Evolutionary conservation across 2,329 filamentous ascomycete species (phyloP).

Genomic region (Fusarium graminum): DNA sequence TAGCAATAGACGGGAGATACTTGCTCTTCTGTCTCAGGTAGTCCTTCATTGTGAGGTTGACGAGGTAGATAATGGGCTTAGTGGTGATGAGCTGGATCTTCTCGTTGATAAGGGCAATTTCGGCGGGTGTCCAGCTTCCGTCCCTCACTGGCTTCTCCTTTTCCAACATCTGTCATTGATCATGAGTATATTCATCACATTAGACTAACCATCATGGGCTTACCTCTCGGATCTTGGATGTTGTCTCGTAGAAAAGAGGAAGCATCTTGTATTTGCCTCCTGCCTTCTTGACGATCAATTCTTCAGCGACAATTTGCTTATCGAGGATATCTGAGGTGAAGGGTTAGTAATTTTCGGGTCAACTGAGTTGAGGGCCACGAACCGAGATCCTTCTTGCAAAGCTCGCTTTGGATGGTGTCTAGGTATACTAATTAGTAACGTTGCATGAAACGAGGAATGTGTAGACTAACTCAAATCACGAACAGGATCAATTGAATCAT

Average conservation of each 20-base stretch:
- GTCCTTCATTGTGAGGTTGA: conserved; percentile 62
- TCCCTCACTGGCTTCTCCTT: conserved; percentile 58
- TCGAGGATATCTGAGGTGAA: conserved; percentile 53
- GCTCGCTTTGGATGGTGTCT: conserved; percentile 49
- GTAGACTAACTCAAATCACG: conserved; percentile 56
- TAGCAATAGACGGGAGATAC: conserved; percentile 59
- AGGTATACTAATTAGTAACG: not conserved
- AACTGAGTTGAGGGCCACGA: not conserved
- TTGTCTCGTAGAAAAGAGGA: conserved; percentile 59
- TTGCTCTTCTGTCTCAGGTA: conserved; percentile 62
- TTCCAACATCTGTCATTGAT: conserved; percentile 52
- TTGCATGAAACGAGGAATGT: not conserved
- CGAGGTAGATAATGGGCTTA: conserved; percentile 60
- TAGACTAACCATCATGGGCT: not conserved
- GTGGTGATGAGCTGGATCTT: conserved; percentile 62
- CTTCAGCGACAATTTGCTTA: conserved; percentile 57
- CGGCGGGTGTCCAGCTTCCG: conserved; percentile 58
- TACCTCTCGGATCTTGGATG: conserved; percentile 55
- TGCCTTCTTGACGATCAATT: conserved; percentile 57
- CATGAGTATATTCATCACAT: conserved; percentile 11
- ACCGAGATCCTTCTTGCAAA: conserved; percentile 56
- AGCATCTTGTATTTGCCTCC: conserved; percentile 62
- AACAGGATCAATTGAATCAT: conserved; percentile 61
- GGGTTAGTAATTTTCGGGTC: not conserved
- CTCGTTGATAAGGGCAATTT: conserved; percentile 61